Evolutionary conservation across 768 basidiomycete species (phyloP), one percentile per base, ranked within the genome.

Genomic region (Mrakia blollopis): DNA sequence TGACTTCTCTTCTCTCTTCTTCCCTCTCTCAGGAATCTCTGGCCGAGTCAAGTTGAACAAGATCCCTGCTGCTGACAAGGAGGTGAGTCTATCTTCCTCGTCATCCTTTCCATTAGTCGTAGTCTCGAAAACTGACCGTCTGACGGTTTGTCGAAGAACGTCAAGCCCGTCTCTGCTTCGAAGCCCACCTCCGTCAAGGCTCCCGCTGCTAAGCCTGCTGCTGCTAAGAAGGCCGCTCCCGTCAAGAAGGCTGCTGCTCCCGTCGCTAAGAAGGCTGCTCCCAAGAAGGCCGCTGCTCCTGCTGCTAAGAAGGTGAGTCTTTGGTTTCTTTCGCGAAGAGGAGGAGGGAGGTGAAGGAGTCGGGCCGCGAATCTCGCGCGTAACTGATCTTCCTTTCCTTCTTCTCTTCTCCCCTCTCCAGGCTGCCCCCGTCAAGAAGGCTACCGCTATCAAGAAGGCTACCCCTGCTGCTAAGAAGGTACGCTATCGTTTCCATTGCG

Each of bases 1-100:
- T 72, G 68, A 41, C 39, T 25, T 50, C 72, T 25, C 32, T 52
- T 30, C 28, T 9, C 47, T 25, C 14, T 72, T 28, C 54, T 72
- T 74, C 85, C 85, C 44, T 50, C 52, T n/a, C 67, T 44, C 75
- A 79, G 79, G 88, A 76, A 86, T 87, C 2, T 88, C 89, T 30
- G 91, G 91, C 74, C 89, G 91, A 81, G 90, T 93, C 78, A 92
- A 91, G 83, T 87, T 92, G 47, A 47, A 72, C 70, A 74, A 74
- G 73, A 63, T 16, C 11, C n/a, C 72, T 11, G 78, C 82, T 52
- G 74, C 80, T 74, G 76, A 81, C 80, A 83, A 83, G 82, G 77
- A 63, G 72, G 82, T 81, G 7, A 76, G 80, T 80, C 30, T 30
- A 32, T 47, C 28, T 10, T 83, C 0, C 25, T 5, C 7, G 77